A percentile compares a stretch with the other conserved stretches of the same genome.
Evolutionary conservation across 768 basidiomycete species (phyloP).

Genomic region (Termitomyces sp.): DNA sequence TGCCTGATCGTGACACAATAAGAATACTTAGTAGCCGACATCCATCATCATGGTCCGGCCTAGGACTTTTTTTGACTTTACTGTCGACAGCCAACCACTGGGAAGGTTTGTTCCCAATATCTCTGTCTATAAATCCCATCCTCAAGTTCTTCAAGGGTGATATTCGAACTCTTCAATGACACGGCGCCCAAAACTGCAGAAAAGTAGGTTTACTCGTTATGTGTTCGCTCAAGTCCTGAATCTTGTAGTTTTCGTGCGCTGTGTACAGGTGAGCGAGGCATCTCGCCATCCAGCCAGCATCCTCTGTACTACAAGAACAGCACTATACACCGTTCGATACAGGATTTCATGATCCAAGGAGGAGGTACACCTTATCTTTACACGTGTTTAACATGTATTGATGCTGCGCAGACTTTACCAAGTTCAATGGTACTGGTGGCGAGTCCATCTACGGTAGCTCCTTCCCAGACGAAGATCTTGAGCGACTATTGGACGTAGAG

Average conservation of each 20-base stretch:
- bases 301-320: conserved; percentile 81
- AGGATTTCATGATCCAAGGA: conserved; percentile 76
- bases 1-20: conserved; percentile 7
- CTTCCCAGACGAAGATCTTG: conserved; percentile 76
- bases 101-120: conserved; percentile 43
- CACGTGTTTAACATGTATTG: not conserved
- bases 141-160: conserved; percentile 36
- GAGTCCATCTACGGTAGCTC: conserved; percentile 75
- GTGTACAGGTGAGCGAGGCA: conserved; percentile 82
- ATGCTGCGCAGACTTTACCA: conserved; percentile 56
- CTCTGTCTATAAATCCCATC: not conserved
- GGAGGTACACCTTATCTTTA: conserved; percentile 43
- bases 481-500: conserved; percentile 53
- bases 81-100: conserved; percentile 37
- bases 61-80: conserved; percentile 67
- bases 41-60: conserved; percentile 40
- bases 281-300: conserved; percentile 52
- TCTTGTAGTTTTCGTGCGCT: conserved; percentile 69
- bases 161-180: conserved; percentile 75
- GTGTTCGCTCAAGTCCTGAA: conserved; percentile 2
- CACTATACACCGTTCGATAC: conserved; percentile 74
- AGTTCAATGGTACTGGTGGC: conserved; percentile 73
- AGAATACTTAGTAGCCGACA: conserved; percentile 7
- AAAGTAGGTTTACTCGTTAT: conserved; percentile 44
- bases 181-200: conserved; percentile 69